phyloP scores from a whole-genome alignment of 331 rosid species.

The Phaseolus coccineus region DNA sequence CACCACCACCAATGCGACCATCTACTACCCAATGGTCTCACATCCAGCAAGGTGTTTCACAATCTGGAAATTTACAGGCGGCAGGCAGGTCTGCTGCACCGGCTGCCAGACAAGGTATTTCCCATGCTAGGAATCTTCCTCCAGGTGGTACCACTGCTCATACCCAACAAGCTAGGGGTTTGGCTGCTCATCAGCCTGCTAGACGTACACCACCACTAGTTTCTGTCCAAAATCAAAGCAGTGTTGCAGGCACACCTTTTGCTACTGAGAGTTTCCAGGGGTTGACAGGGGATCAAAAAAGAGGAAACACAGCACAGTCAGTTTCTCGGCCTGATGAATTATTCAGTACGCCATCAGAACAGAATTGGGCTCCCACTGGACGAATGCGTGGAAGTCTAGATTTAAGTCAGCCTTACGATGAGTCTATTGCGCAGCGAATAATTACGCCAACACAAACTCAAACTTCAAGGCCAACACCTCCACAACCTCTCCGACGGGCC shows the following conservation, averaged over 20 bases:
- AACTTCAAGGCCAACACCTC: slow-evolving; percentile 35
- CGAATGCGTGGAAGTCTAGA: slow-evolving; percentile 91
- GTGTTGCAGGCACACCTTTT: slow-evolving; percentile 43
- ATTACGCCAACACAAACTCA: slow-evolving; percentile 58
- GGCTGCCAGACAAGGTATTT: slow-evolving; percentile 52
- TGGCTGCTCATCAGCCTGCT: slow-evolving; percentile 33
- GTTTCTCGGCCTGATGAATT: slow-evolving; percentile 52
- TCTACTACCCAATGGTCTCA: slow-evolving; percentile 42
- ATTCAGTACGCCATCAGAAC: slow-evolving; percentile 52
- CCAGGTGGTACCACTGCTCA: slow-evolving; percentile 45
- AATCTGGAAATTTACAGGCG: slow-evolving; percentile 52
- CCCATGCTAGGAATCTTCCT: slow-evolving; percentile 57
- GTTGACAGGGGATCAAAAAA: slow-evolving; percentile 53
- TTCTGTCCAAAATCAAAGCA: slow-evolving; percentile 53
- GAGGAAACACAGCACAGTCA: slow-evolving; percentile 53
- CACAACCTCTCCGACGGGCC: slow-evolving; percentile 45
- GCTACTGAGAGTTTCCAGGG: slow-evolving; percentile 39
- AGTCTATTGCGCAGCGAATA: slow-evolving; percentile 53
- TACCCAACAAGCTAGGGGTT: slow-evolving; percentile 51
- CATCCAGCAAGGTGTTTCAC: slow-evolving; percentile 57
- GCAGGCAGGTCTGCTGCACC: slow-evolving; percentile 35
- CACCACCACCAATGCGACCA: slow-evolving; percentile 48
- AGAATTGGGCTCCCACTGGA: slow-evolving; percentile 67
- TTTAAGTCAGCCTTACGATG: slow-evolving; percentile 54
- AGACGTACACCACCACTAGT: slow-evolving; percentile 50